These are phyloP conservation scores for Aethionema arabicum DNA, from an alignment of 345 rosid genomes.

Conservation along the genomic window DNA sequence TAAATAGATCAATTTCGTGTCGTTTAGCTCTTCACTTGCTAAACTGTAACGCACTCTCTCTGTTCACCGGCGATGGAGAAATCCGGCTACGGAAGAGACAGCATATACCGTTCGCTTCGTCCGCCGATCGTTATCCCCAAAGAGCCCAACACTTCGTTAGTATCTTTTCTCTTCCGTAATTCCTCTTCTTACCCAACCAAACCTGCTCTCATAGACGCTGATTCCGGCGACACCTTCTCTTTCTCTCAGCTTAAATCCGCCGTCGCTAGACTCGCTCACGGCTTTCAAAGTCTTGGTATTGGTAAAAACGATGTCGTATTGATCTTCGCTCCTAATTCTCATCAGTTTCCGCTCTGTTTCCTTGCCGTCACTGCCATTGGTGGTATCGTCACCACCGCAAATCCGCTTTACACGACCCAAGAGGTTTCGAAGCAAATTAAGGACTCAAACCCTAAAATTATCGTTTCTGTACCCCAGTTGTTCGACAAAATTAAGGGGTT, in stretches of 20 bases:
- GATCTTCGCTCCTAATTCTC: too few species aligned
- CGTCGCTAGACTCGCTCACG: constrained; percentile 63
- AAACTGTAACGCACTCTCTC: background rate
- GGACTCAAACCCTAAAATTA: constrained; percentile 42
- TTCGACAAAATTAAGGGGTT: background rate
- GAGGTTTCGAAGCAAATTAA: constrained; percentile 40
- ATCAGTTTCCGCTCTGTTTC: constrained; percentile 41
- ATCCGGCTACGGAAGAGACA: constrained; percentile 86
- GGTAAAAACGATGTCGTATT: constrained; percentile 60
- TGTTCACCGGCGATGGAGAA: constrained; percentile 52
- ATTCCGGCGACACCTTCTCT: too few species aligned
- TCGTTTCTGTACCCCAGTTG: background rate
- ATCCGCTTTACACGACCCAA: background rate
- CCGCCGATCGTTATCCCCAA: constrained; percentile 55
- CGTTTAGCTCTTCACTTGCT: too few species aligned
- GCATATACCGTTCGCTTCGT: constrained; percentile 72
- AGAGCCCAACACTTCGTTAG: constrained; percentile 62
- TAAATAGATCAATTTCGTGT: too few species aligned
- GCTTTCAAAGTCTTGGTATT: constrained; percentile 26
- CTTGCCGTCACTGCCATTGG: constrained; percentile 67
- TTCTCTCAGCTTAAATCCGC: constrained; percentile 4
- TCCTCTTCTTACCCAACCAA: constrained; percentile 52
- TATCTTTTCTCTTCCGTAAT: constrained; percentile 59
- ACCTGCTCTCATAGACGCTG: constrained; percentile 66
- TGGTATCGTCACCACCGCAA: constrained; percentile 33